Percentiles rank a stretch among this genome's conserved stretches.
These are phyloP conservation scores for Naganishia onofrii DNA, from an alignment of 768 basidiomycete genomes.

Conservation along the genomic window DNA sequence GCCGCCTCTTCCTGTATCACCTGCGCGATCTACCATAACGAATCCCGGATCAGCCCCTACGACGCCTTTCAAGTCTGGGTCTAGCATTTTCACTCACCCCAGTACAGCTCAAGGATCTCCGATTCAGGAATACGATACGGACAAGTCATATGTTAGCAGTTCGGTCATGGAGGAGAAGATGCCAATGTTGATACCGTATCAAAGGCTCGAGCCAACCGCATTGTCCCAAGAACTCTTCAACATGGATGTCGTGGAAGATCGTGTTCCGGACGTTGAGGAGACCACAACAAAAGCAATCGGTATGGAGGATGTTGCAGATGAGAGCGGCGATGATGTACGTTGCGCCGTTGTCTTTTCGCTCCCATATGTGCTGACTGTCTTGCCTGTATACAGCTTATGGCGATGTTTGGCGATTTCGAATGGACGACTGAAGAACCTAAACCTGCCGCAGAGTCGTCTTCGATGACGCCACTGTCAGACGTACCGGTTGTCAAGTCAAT, in stretches of 20 bases:
- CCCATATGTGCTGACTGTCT: neutral
- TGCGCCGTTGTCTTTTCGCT: neutral
- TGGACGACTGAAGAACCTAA: constrained; percentile 11
- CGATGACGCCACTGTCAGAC: neutral
- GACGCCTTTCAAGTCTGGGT: neutral
- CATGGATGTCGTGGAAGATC: neutral
- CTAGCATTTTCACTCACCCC: neutral
- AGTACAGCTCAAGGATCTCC: constrained; percentile 6
- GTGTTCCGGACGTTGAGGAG: neutral
- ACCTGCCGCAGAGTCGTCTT: neutral
- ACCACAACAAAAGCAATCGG: neutral
- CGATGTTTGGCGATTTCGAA: constrained; percentile 19
- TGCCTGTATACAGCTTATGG: neutral
- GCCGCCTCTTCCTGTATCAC: constrained; percentile 4
- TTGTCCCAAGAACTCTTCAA: neutral
- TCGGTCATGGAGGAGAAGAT: constrained; percentile 24
- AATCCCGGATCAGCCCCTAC: constrained; percentile 7
- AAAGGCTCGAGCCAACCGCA: neutral
- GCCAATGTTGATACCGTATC: constrained; percentile 12
- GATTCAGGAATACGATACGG: constrained; percentile 20
- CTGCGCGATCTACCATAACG: constrained; percentile 1
- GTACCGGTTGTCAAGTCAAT: neutral
- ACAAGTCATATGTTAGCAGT: constrained; percentile 22
- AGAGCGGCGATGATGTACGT: constrained; percentile 5
- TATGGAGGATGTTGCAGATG: neutral